Evolutionary conservation across 2,329 filamentous ascomycete genomes (phyloP), one percentile per base, ranked within the genome.

Genomic region (Rosellinia necatrix): DNA sequence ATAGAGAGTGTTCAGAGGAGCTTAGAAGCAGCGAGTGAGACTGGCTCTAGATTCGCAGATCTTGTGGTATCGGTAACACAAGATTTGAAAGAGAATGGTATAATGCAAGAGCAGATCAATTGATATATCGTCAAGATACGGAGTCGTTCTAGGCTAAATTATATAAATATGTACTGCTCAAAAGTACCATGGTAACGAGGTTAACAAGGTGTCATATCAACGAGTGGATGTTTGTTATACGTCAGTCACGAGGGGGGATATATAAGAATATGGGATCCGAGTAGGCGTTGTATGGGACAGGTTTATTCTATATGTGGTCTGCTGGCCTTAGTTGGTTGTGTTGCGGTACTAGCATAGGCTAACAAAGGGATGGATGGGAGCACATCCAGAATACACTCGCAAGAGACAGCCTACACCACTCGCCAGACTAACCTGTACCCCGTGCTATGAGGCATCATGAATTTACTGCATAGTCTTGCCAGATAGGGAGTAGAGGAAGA

Each of bases 51-150:
- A 38, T 69, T 73, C 29, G 70, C 70, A 2, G 66, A 72, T 40
- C 40, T 72, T 12, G 70, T 72, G 9, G 56, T 62, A 8, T 64
- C 65, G 25, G 57, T 67, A 50, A 67, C 69, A n/a, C 64, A 66
- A 40, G 64, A 64, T 22, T 27, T 52, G 25, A 65, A 65, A 47
- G 64, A 50, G 34, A 62, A 46, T 47, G 60, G 47, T 17, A 42
- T 54, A 32, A 34, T 49, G 22, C 58, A 35, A 32, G 50, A 54
- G 34, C 10, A 37, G 27, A 44, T 27, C 19, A 53, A 57, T 17
- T 41, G 46, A 50, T 47, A 25, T 22, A 25, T 8, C 38, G 3
- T 24, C n/a, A n/a, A n/a, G n/a, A n/a, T n/a, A n/a, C n/a, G n/a
- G n/a, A n/a, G n/a, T n/a, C n/a, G n/a, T n/a, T n/a, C n/a, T n/a